Base-by-base conservation (phyloP, 1,139 yeast species). In the Kodamaea sp. region DNA sequence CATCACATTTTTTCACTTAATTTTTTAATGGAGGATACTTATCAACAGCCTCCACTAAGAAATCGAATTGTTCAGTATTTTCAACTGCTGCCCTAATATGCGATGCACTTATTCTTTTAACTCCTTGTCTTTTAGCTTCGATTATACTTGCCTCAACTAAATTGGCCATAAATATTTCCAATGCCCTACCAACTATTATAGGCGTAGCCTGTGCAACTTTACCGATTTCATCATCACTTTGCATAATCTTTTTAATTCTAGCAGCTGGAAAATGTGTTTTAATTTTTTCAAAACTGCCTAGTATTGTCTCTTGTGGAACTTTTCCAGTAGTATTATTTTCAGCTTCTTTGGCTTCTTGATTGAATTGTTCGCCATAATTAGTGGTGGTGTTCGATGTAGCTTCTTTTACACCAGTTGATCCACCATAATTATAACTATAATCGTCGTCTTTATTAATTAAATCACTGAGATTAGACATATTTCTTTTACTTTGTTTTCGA, bases 161-260 rank as follows among this genome's bases (percentile, higher is more conserved):
- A 42, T 92, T 79, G 40, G 95, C 89, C 78, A 92, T 80, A 58
- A 92, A 92, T 45, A 88, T 78, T 63, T 92, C 98, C 40, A 92
- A 71, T 0, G 97, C 96, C 47, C 96, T 76, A 7, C 98, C 97
- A 8, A 92, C 96, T 25, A 90, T 90, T 22, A 92, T 84, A 0
- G 99, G 99, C 3, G 98, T 92, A 4, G 97, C 97, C 59, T 90
- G 97, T 7, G 98, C 97, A 10, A 94, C 98, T 61, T 92, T 92
- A 5, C 99, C 99, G 36, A 92, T 90, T 50, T 92, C 99, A 52
- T 92, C 98, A 61, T 92, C 99, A 37, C 95, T 84, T 59, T 92
- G 98, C 97, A 92, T 90, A 42, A 92, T 79, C 56, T 94, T 86
- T 67, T 92, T 92, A 58, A 92, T 90, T 47, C 97, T 78, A 3